phyloP scores from a whole-genome alignment of 2,329 filamentous ascomycete genomes.

The Sordariomycetes sp. region DNA sequence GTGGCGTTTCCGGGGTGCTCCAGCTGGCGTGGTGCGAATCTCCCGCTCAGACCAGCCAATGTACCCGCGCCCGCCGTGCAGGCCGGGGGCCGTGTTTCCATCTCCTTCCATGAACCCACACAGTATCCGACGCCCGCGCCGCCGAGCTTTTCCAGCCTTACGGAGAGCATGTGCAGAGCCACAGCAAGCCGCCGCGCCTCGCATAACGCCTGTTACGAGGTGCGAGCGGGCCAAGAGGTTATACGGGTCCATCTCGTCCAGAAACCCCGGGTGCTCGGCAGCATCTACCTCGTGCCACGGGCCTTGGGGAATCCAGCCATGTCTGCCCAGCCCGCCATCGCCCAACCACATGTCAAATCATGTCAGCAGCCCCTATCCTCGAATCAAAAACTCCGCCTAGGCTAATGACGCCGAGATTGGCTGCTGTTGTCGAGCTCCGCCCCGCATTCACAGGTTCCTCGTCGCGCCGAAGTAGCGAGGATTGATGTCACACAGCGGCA shows the following conservation, averaged over 20 bases:
- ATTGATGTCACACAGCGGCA: background rate
- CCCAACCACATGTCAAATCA: background rate
- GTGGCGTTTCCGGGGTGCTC: background rate
- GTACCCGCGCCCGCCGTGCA: too few relatives aligned
- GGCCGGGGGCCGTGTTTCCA: background rate
- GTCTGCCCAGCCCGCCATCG: background rate
- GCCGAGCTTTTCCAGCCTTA: background rate
- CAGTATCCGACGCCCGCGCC: background rate
- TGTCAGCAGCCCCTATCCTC: background rate
- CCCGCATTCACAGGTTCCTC: background rate
- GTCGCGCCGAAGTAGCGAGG: background rate
- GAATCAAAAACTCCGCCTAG: background rate
- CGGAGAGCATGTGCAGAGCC: background rate
- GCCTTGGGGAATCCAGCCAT: too few relatives aligned
- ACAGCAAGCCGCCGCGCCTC: background rate
- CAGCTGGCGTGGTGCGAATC: background rate
- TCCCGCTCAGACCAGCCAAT: background rate
- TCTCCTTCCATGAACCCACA: constrained; percentile 5
- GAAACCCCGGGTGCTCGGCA: too few relatives aligned
- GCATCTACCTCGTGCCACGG: too few relatives aligned
- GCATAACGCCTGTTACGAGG: background rate
- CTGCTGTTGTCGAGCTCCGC: background rate
- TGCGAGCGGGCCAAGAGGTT: too few relatives aligned
- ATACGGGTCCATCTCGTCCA: too few relatives aligned
- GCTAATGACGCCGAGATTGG: background rate